Evolutionary conservation across 164 flowering plant species (phyloP), one percentile per base, ranked within the genome.

Genomic region (Annona cherimola): DNA sequence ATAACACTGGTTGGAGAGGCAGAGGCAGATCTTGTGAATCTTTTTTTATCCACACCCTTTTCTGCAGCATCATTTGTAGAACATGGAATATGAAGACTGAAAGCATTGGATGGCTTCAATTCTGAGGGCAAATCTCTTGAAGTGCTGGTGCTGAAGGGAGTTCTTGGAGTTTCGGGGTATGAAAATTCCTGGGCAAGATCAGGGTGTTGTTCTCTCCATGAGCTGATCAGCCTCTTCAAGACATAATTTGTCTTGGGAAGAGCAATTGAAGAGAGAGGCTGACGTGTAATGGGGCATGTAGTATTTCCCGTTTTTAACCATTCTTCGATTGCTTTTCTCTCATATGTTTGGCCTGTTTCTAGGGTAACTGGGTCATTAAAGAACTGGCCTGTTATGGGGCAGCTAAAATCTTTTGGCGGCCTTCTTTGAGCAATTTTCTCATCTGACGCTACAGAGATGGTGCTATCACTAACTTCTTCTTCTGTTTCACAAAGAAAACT

Each of bases 271-370:
- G 86, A 83, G 54, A 90, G 84, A 71, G 87, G 83, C 71, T 90
- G 93, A 16, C 91, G 81, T 9, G 93, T 89, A 55, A 89, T 90
- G 62, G 96, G 96, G 73, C 93, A 90, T 45, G 88, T 86, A 43
- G 87, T 84, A 40, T 88, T 89, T 80, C 93, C 96, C 81, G 88
- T 76, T 65, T 80, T 73, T 26, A 89, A 68, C 93, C 96, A 90
- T 85, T 90, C 96, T 79, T 90, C 87, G 75, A 90, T 90, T 75
- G 96, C 93, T 78, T 73, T 85, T 79, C 89, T 82, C 77, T 90
- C 96, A 80, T 89, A 90, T 63, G 96, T 90, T 78, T 90, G 96
- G 39, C 93, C 96, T 12, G 93, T 89, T 83, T 89, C 93, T 63
- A 90, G 93, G n/a, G 96, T 90, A 41, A 90, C 92, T 44, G 96